Base-by-base conservation (phyloP, 345 rosid genomes). In the Lepidium aucheri region DNA sequence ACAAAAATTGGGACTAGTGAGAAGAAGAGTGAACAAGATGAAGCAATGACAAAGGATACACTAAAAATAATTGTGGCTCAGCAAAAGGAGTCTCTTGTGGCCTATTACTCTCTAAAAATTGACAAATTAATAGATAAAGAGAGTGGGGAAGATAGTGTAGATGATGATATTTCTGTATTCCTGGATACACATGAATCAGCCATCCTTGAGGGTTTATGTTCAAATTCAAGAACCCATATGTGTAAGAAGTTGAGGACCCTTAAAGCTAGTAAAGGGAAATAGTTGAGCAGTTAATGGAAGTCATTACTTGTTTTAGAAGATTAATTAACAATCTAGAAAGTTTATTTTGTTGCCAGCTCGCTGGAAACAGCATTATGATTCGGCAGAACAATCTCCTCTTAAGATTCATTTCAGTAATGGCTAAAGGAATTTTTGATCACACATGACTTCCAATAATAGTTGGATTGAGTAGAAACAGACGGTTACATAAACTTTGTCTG, bases 251-350 rank as follows among this genome's bases (percentile, higher is more conserved):
- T 69, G 51, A 50, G 9, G 34, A 49, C 0, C 12, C 12, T 68
- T n/a, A 8, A 24, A 39, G 59, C 35, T 4, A 33, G 51, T 34
- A 34, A 59, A 18, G 41, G 53, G 51, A 65, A 69, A 41, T 44
- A 41, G 67, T 2, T 40, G 38, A 51, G 53, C 34, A 30, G 38
- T 34, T 59, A 59, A 35, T 69, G 74, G 74, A 69, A 69, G 28
- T 33, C 74, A 33, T 52, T 60, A 43, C 61, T 60, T 51, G 43
- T 6, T 20, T 5, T 41, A 34, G 60, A 69, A 38, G 13, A 9
- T 52, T 53, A 9, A 33, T 12, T 60, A 30, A 11, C 33, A 45
- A 41, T 43, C 46, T 50, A 60, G 60, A 69, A 67, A 16, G 30
- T 22, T 16, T 6, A 17, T 7, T 65, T 56, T 18, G 3, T 30